phyloP scores from a whole-genome alignment of 2,329 filamentous ascomycete genomes.

The Phyllosticta citriasiana region DNA sequence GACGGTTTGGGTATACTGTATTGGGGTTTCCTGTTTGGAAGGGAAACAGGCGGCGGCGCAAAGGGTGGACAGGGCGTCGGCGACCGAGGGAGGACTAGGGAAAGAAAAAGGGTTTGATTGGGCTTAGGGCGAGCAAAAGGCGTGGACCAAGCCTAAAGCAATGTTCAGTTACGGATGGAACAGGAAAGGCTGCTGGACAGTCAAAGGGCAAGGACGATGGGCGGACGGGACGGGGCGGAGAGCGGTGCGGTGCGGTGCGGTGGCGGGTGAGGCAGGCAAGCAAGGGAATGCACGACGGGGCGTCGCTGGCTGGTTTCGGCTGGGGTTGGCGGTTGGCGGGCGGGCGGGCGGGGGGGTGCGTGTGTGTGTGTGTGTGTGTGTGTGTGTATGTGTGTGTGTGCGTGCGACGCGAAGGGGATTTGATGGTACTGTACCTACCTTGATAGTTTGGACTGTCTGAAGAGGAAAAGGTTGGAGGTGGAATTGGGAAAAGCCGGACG shows the following conservation, averaged over 20 bases:
- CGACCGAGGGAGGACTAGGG: conserved; percentile 15
- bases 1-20: conserved; percentile 25
- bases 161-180: conserved; percentile 12
- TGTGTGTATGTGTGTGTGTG: too few relatives aligned
- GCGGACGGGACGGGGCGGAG: conserved; percentile 14
- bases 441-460: conserved; percentile 11
- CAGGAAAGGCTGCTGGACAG: conserved; percentile 9
- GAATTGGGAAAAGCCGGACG: conserved; percentile 30
- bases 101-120: not conserved
- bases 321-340: not conserved
- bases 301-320: not conserved
- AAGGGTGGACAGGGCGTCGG: conserved; percentile 15
- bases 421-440: not conserved
- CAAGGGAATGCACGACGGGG: conserved; percentile 20
- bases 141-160: conserved; percentile 10
- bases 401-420: not conserved
- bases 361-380: too few relatives aligned
- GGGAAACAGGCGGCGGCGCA: conserved; percentile 5
- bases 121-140: not conserved
- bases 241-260: conserved; percentile 3
- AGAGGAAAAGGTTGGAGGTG: conserved; percentile 29
- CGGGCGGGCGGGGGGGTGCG: not conserved
- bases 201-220: conserved; percentile 15
- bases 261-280: conserved; percentile 27
- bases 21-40: conserved; percentile 26